Evolutionary conservation across 1,284 basidiomycete species (phyloP).

Genomic region (Fomitopsis betulina): DNA sequence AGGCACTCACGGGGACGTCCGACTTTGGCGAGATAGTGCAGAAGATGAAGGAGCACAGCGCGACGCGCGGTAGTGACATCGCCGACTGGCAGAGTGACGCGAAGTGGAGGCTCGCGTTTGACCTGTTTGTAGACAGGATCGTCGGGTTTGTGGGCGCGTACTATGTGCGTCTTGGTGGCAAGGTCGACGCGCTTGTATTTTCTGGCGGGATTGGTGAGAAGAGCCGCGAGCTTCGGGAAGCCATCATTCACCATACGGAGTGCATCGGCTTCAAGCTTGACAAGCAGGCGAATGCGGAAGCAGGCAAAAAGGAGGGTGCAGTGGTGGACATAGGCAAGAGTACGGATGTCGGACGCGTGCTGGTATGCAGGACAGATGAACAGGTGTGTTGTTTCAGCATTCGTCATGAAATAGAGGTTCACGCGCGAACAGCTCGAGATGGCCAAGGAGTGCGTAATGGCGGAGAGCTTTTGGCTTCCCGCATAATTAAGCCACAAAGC

Average conservation of each 20-base stretch:
- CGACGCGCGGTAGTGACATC: constrained; percentile 26
- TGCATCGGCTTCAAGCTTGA: constrained; percentile 61
- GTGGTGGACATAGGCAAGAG: constrained; percentile 43
- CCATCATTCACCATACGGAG: constrained; percentile 45
- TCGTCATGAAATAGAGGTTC: background rate
- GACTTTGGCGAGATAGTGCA: constrained; percentile 66
- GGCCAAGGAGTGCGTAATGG: constrained; percentile 52
- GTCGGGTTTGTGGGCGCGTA: constrained; percentile 71
- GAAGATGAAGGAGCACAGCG: constrained; percentile 24
- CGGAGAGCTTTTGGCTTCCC: constrained; percentile 33
- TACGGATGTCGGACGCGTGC: constrained; percentile 29
- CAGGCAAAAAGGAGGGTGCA: constrained; percentile 36
- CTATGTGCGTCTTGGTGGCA: constrained; percentile 61
- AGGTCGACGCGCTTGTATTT: constrained; percentile 79
- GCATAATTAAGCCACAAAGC: too few relatives aligned
- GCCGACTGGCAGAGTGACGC: constrained; percentile 13
- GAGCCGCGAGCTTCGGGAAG: constrained; percentile 53
- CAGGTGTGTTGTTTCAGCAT: constrained; percentile 23
- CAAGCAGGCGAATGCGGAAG: constrained; percentile 28
- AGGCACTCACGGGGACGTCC: constrained; percentile 73
- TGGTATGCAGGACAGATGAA: constrained; percentile 66
- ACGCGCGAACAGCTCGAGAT: constrained; percentile 50
- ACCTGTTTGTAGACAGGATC: constrained; percentile 73
- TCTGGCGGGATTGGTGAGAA: constrained; percentile 84
- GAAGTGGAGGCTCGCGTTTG: constrained; percentile 55